Evolutionary conservation across 495 filamentous ascomycete species (phyloP).

Genomic region (Bathelium albidoporum): DNA sequence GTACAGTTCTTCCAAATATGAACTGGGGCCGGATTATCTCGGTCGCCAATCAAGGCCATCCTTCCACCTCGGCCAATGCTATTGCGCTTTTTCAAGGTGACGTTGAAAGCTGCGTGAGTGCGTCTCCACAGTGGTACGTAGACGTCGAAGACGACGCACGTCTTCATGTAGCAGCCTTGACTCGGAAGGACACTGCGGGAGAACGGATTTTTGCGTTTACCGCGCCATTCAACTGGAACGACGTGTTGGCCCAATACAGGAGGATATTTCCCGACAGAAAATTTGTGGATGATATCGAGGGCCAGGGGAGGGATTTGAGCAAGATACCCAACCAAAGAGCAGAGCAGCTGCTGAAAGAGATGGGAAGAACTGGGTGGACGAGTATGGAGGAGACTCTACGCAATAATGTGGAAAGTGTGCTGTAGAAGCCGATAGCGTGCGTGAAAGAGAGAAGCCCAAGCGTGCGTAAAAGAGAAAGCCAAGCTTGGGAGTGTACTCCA

Average conservation of each 20-base stretch:
- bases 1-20: conserved; percentile 17
- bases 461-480: too few species aligned
- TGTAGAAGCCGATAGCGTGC: neutral
- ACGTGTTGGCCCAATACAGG: conserved; percentile 27
- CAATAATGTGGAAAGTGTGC: conserved; percentile 5
- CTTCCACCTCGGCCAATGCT: conserved; percentile 12
- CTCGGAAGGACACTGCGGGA: conserved; percentile 32
- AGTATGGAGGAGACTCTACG: conserved; percentile 17
- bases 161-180: conserved; percentile 39
- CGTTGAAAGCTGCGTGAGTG: neutral
- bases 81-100: conserved; percentile 13
- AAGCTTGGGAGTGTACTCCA: too few species aligned
- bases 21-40: conserved; percentile 18
- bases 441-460: neutral
- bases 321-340: conserved; percentile 23
- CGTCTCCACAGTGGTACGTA: conserved; percentile 26
- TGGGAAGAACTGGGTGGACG: conserved; percentile 22
- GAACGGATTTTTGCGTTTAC: conserved; percentile 42
- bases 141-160: conserved; percentile 41
- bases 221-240: conserved; percentile 30
- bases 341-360: conserved; percentile 26
- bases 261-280: conserved; percentile 25
- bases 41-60: conserved; percentile 10
- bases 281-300: conserved; percentile 24
- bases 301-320: conserved; percentile 17